phyloP scores from a whole-genome alignment of 768 basidiomycete species.

The Astraeus odoratus region DNA sequence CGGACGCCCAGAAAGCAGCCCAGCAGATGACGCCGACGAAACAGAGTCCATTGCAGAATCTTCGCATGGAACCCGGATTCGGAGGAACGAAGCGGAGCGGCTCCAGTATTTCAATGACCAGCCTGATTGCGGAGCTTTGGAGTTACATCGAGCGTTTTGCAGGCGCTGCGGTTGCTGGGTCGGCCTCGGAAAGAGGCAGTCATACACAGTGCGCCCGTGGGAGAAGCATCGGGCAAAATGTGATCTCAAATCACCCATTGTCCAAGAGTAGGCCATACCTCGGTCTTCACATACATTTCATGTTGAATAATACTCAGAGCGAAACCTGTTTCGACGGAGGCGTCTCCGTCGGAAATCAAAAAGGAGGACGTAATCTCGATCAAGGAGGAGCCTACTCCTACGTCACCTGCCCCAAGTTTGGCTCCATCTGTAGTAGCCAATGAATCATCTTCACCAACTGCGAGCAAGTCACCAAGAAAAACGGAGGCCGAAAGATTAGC shows the following conservation, averaged over 20 bases:
- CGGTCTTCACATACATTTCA: constrained; percentile 8
- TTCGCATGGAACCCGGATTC: constrained; percentile 35
- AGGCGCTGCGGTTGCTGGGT: constrained; percentile 51
- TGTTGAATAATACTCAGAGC: constrained; percentile 1
- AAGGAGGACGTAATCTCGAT: constrained; percentile 12
- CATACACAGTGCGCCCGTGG: constrained; percentile 58
- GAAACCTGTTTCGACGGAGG: constrained; percentile 4
- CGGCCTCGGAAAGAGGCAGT: constrained; percentile 46
- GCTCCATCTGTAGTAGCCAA: background rate
- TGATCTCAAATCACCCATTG: constrained; percentile 32
- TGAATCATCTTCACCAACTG: constrained; percentile 1
- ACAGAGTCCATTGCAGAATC: constrained; percentile 50
- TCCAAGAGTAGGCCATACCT: constrained; percentile 23
- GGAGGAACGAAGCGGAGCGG: constrained; percentile 57
- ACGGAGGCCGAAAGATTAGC: constrained; percentile 42
- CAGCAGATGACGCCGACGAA: constrained; percentile 32
- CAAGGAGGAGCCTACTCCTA: constrained; percentile 8
- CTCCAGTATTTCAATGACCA: constrained; percentile 59
- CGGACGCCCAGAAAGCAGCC: constrained; percentile 2
- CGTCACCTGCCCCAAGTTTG: constrained; percentile 6
- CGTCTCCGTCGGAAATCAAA: constrained; percentile 5
- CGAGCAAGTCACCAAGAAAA: constrained; percentile 15
- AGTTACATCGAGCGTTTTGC: constrained; percentile 54
- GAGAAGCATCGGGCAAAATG: constrained; percentile 50
- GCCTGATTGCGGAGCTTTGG: constrained; percentile 48